Evolutionary conservation across 495 filamentous ascomycete genomes (phyloP).

Genomic region (Talaromyces proteolyticus): DNA sequence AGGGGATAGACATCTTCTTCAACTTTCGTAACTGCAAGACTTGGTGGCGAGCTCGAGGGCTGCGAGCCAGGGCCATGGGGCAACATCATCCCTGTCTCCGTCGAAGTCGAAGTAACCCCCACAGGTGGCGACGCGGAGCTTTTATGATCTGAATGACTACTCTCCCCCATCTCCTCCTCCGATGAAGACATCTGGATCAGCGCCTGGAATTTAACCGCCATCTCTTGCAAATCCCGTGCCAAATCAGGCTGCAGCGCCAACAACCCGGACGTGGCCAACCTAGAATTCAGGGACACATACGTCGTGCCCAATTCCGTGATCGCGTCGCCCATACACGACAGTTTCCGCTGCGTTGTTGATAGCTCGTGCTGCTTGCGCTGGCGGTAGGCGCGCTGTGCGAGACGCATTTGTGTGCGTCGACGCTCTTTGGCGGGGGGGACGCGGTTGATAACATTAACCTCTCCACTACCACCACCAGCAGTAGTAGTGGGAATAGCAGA

Average conservation of each 20-base stretch:
- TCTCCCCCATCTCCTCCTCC: neutral
- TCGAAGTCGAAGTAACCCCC: neutral
- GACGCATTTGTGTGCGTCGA: conserved; percentile 76
- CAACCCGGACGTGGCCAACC: neutral
- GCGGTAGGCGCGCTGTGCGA: conserved; percentile 81
- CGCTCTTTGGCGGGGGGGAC: conserved; percentile 41
- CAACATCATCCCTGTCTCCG: neutral
- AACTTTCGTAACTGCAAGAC: neutral
- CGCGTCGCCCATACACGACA: neutral
- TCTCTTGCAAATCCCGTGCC: neutral
- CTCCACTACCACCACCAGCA: neutral
- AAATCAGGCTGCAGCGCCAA: neutral
- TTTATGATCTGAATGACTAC: neutral
- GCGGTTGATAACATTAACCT: neutral
- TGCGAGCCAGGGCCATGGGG: too few species aligned
- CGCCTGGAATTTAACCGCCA: neutral
- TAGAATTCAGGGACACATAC: neutral
- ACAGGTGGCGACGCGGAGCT: neutral
- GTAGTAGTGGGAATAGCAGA: too few species aligned
- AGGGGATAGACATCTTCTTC: neutral
- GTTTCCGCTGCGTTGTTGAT: neutral
- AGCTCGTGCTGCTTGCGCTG: conserved; percentile 51
- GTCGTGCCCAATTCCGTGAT: neutral
- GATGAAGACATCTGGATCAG: neutral
- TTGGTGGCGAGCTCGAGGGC: neutral